These are phyloP conservation scores for Pisolithus tinctorius DNA, from an alignment of 768 basidiomycete species.

Conservation along the genomic window DNA sequence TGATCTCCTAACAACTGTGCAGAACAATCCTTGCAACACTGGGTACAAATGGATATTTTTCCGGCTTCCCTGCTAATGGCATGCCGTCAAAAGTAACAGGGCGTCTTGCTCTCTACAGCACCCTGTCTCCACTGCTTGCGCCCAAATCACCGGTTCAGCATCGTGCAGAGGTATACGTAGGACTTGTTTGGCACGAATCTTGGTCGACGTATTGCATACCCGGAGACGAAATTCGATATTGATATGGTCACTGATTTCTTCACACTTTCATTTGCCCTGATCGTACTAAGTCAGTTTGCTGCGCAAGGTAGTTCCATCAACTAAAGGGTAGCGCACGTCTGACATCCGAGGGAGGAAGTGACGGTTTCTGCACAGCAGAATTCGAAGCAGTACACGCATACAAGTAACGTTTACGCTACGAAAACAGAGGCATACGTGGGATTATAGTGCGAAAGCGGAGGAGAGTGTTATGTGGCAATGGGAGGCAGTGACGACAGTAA, in stretches of 20 bases:
- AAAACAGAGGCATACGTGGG: no score
- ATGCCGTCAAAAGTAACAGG: slow-evolving; percentile 51
- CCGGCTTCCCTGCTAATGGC: not conserved
- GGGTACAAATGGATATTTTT: slow-evolving; percentile 32
- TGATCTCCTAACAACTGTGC: slow-evolving; percentile 69
- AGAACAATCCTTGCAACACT: slow-evolving; percentile 73
- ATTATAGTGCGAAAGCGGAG: no score
- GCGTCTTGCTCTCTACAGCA: slow-evolving; percentile 42
- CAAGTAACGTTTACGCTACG: slow-evolving; percentile 6
- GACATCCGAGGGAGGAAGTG: slow-evolving; percentile 53
- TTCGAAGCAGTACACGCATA: slow-evolving; percentile 33
- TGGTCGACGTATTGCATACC: slow-evolving; percentile 92
- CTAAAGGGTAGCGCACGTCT: slow-evolving; percentile 70
- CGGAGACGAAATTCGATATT: slow-evolving; percentile 59
- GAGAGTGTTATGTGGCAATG: no score
- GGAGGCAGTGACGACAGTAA: no score
- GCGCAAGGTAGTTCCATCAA: slow-evolving; percentile 57
- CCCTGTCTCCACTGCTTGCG: slow-evolving; percentile 51
- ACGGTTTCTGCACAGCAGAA: slow-evolving; percentile 35
- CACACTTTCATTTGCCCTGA: slow-evolving; percentile 29
- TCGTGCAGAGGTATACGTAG: slow-evolving; percentile 49
- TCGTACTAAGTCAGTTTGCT: slow-evolving; percentile 9
- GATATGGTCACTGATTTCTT: slow-evolving; percentile 48
- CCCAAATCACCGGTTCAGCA: slow-evolving; percentile 14
- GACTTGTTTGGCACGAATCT: slow-evolving; percentile 79